A percentile compares a stretch with the other conserved stretches of the same genome.
Evolutionary conservation across 1,284 basidiomycete genomes (phyloP).

Genomic region (Ustilago cynodontis): DNA sequence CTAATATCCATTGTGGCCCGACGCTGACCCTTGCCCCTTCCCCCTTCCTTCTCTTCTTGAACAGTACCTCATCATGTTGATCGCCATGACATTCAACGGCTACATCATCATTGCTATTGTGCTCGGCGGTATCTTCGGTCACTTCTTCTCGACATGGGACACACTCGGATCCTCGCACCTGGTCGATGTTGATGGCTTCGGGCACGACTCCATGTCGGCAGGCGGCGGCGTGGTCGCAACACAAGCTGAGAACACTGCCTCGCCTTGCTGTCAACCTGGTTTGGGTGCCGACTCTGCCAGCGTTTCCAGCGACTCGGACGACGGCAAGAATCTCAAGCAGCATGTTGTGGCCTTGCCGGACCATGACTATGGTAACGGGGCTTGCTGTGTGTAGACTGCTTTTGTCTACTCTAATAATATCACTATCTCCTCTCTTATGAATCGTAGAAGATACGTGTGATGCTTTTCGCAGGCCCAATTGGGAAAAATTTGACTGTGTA

Average conservation of each 20-base stretch:
- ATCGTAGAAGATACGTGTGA: background rate
- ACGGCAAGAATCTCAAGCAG: conserved; percentile 29
- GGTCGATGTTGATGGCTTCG: conserved; percentile 36
- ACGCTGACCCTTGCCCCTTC: background rate
- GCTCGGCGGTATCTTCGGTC: conserved; percentile 59
- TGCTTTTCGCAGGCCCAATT: no score
- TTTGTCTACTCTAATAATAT: background rate
- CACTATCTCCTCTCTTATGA: background rate
- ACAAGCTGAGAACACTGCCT: background rate
- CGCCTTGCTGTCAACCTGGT: conserved; percentile 25
- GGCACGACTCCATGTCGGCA: conserved; percentile 19
- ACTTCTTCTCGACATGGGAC: conserved; percentile 63
- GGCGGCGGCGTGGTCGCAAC: conserved; percentile 6
- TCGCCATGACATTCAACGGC: conserved; percentile 66
- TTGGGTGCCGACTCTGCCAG: conserved; percentile 24
- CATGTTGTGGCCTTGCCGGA: conserved; percentile 42
- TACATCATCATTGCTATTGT: conserved; percentile 65
- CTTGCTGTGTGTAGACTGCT: conserved; percentile 38
- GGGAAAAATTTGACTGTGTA: no score
- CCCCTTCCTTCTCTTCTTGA: background rate
- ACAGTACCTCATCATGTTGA: conserved; percentile 64
- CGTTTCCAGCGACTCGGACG: conserved; percentile 35
- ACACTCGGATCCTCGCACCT: conserved; percentile 52
- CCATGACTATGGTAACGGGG: conserved; percentile 38
- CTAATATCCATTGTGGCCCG: background rate